These are phyloP conservation scores for Aureobasidium sp. DNA, from an alignment of 2,329 filamentous ascomycete genomes.

Conservation along the genomic window DNA sequence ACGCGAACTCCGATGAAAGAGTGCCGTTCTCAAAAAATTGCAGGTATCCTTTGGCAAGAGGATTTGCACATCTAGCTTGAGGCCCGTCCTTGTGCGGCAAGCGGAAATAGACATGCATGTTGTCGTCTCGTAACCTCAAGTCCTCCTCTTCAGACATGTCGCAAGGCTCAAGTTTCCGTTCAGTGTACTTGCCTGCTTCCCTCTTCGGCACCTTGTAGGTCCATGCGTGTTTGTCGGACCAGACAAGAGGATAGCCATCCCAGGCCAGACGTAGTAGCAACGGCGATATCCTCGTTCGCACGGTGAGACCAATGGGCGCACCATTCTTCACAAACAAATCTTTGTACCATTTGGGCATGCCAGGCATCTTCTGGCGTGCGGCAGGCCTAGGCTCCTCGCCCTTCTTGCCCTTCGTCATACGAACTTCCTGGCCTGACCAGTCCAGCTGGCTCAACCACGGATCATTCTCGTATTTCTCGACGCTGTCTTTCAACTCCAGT, in stretches of 20 bases:
- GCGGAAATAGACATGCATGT: constrained; percentile 70
- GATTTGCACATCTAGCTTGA: constrained; percentile 72
- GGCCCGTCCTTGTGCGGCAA: constrained; percentile 95
- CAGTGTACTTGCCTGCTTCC: constrained; percentile 58
- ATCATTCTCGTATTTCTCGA: constrained; percentile 65
- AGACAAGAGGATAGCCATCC: constrained; percentile 83
- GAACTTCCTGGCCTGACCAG: constrained; percentile 89
- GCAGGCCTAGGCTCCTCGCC: constrained; percentile 68
- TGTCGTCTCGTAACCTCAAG: constrained; percentile 58
- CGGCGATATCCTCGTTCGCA: constrained; percentile 81
- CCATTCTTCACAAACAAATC: constrained; percentile 69
- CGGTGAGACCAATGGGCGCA: constrained; percentile 66
- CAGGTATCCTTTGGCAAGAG: constrained; percentile 85
- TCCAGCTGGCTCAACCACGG: constrained; percentile 91
- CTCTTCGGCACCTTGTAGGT: constrained; percentile 68
- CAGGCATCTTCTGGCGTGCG: constrained; percentile 83
- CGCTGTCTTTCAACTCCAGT: constrained; percentile 62
- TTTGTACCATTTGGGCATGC: constrained; percentile 95
- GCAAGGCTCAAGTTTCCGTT: constrained; percentile 66
- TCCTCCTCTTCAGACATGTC: constrained; percentile 72
- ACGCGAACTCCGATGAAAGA: constrained; percentile 76
- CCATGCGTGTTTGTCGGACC: constrained; percentile 93
- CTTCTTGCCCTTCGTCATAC: constrained; percentile 87
- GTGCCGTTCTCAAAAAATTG: constrained; percentile 85
- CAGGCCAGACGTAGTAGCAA: constrained; percentile 76